Percentiles rank a stretch among this genome's conserved stretches.
Evolutionary conservation across 2,329 filamentous ascomycete species (phyloP).

Genomic region (Teratosphaeria pseudoeucalypti): DNA sequence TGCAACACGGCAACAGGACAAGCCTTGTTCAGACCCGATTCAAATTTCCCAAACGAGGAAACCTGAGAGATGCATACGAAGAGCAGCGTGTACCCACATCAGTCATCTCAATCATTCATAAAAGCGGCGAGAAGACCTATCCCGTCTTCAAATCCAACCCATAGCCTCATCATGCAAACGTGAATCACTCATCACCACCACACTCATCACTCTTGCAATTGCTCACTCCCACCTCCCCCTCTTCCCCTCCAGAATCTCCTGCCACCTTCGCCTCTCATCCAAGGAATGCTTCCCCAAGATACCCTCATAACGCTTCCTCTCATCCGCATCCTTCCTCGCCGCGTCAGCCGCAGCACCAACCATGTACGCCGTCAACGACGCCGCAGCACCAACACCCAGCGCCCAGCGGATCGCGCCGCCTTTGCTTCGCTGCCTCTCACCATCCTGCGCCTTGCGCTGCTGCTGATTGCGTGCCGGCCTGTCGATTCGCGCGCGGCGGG

Average conservation of each 20-base stretch:
- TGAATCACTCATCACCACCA: neutral
- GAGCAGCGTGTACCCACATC: neutral
- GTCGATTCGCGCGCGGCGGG: slow-evolving; percentile 10
- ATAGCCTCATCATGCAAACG: neutral
- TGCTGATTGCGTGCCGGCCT: slow-evolving; percentile 8
- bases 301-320: slow-evolving; percentile 1
- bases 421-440: slow-evolving; percentile 9
- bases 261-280: slow-evolving; percentile 11
- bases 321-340: slow-evolving; percentile 11
- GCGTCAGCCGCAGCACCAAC: slow-evolving; percentile 47
- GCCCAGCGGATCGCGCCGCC: slow-evolving; percentile 28
- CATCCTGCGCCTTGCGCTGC: slow-evolving; percentile 4
- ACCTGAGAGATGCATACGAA: neutral
- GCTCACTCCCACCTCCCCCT: slow-evolving; percentile 5
- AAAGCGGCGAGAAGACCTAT: neutral
- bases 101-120: neutral
- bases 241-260: slow-evolving; percentile 14
- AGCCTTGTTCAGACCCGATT: no score
- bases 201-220: neutral
- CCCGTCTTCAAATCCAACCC: neutral
- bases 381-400: slow-evolving; percentile 44
- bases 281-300: neutral
- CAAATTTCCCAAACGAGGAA: neutral
- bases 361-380: slow-evolving; percentile 48
- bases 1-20: no score